Base-by-base conservation (phyloP, 345 rosid species). In the Barbarea vulgaris region DNA sequence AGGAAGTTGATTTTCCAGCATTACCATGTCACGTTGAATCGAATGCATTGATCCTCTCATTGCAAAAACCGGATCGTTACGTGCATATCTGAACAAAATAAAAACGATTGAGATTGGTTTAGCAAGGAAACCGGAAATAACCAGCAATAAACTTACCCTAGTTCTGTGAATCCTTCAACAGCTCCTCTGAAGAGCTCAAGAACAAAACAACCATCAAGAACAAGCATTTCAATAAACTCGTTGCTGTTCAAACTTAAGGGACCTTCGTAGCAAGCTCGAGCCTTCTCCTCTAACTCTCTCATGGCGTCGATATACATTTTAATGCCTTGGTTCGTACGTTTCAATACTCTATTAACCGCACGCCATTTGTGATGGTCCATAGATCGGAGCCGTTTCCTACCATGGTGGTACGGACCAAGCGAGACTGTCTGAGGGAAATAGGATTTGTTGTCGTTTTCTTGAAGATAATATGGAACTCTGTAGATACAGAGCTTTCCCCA, bases 21-120 rank as follows among this genome's bases (percentile, higher is more conserved):
- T 91, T 68, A 89, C 84, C 97, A 91, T 93, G 69, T 93, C 98
- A 42, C 91, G 76, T 67, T 89, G 96, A 68, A 91, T 91, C 3
- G 94, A 81, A 81, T 91, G 97, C 98, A 91, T 93, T 1, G 89
- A 84, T 12, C 95, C 97, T 30, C 97, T 86, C 92, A 91, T 89
- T 0, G 93, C 86, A 13, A 91, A 94, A 36, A 89, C 76, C 4
- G 97, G 97, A 76, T 91, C 98, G 28, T 87, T 89, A 53, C 88
- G 83, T 9, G 89, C 78, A 69, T 94, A 94, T 54, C 80, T 77
- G 46, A 13, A 41, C 4, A 34, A 34, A 34, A 34, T 34, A 2
- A 3, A 9, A 15, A 42, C 18, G 42, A 46, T 31, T 39, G n/a
- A 57, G 33, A 41, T 13, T 33, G 70, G 75, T 76, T 61, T 14